These are phyloP conservation scores for Leccinum subgranulosum DNA, from an alignment of 768 basidiomycete genomes.

Conservation along the genomic window DNA sequence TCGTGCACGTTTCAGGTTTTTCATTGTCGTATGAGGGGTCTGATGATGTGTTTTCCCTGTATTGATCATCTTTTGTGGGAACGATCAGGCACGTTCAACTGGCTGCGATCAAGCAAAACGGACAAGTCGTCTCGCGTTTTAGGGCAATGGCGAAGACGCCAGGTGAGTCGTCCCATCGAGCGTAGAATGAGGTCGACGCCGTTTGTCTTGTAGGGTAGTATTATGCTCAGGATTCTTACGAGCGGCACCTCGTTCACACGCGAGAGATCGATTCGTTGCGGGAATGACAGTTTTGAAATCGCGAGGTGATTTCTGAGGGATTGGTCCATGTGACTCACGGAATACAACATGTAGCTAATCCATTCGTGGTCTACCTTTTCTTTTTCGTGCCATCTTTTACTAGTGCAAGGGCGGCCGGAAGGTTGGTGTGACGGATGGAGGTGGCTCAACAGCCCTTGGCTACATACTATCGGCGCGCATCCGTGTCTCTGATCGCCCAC, in stretches of 20 bases:
- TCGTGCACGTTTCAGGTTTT: conserved; percentile 79
- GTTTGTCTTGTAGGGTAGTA: conserved; percentile 41
- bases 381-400: too few species aligned
- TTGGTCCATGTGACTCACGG: too few species aligned
- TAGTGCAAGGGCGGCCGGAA: too few species aligned
- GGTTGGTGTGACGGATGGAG: too few species aligned
- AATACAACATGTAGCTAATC: too few species aligned
- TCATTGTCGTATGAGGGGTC: background rate
- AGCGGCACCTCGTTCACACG: conserved; percentile 50
- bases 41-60: background rate
- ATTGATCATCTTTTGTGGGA: conserved; percentile 40
- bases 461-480: too few species aligned
- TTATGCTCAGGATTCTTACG: conserved; percentile 51
- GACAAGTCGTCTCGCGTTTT: conserved; percentile 66
- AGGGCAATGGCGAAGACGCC: conserved; percentile 51
- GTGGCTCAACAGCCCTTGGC: too few species aligned
- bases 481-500: too few species aligned
- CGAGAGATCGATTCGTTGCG: conserved; percentile 64
- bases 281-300: conserved; percentile 38
- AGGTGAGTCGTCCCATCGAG: conserved; percentile 34
- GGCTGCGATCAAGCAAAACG: conserved; percentile 76
- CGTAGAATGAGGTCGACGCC: background rate
- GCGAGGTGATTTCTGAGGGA: too few species aligned
- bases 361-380: too few species aligned
- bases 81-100: conserved; percentile 85